These are phyloP conservation scores for Onygenales sp. DNA, from an alignment of 2,329 filamentous ascomycete genomes.

Conservation along the genomic window DNA sequence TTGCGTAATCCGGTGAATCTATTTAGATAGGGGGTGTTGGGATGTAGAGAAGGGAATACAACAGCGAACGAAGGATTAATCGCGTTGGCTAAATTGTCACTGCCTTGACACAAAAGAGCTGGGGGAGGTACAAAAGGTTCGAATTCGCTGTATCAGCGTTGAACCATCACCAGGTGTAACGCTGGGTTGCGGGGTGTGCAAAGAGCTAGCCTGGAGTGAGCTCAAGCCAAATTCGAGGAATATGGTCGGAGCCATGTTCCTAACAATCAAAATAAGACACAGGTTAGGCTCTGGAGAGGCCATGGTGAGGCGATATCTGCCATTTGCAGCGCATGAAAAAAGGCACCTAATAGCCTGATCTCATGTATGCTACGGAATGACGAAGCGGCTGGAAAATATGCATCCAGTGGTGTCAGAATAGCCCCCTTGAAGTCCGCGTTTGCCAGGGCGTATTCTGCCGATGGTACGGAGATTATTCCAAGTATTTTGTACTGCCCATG, in stretches of 20 bases:
- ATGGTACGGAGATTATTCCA: neutral
- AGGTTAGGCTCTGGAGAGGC: too few relatives aligned
- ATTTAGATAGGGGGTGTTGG: too few relatives aligned
- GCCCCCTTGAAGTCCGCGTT: neutral
- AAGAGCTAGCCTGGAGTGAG: neutral
- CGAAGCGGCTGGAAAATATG: neutral
- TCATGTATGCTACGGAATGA: neutral
- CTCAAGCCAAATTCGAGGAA: too few relatives aligned
- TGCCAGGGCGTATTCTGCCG: neutral
- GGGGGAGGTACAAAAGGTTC: neutral
- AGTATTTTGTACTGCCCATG: too few relatives aligned
- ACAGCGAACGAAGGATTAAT: too few relatives aligned
- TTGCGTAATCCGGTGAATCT: too few relatives aligned
- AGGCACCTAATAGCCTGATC: neutral
- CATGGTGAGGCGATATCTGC: too few relatives aligned
- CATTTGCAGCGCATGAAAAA: neutral
- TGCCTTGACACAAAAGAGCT: too few relatives aligned
- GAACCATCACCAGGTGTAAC: slow-evolving; percentile 1
- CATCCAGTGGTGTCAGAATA: neutral
- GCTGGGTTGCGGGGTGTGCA: neutral
- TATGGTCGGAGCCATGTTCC: too few relatives aligned
- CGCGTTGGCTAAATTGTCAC: too few relatives aligned
- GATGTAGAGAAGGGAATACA: too few relatives aligned
- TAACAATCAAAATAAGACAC: too few relatives aligned
- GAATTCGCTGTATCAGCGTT: neutral